Evolutionary conservation across 2,329 filamentous ascomycete genomes (phyloP), one percentile per base, ranked within the genome.

Genomic region (Hypoxylon sp.): DNA sequence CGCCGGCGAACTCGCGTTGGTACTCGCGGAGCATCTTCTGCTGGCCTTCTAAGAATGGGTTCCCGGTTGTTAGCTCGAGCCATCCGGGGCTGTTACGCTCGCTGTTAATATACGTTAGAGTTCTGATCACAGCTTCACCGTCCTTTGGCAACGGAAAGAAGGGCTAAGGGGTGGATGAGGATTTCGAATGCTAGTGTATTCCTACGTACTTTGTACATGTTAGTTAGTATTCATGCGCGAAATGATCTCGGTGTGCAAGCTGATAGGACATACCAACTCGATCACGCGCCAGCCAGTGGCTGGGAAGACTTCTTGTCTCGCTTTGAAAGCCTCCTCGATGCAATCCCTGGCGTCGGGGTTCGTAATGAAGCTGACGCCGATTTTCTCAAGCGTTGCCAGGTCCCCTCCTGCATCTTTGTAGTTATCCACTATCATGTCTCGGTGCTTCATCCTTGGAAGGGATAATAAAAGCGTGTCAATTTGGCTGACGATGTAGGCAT

Each of bases 351-450:
- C 53, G 0, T 14, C 22, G 1, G 3, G 0, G 18, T 65, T 59
- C 2, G 24, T 50, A n/a, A 67, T 55, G 7, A 52, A 61, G 30
- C 26, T 38, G 20, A 54, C n/a, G 1, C 48, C 48, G 11, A 68
- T 48, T 6, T 24, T 51, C 16, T 14, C 8, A 11, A 65, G 46
- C 6, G 33, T 24, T 2, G 24, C 38, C 2, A 65, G 18, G 9
- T 59, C 22, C 8, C 45, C 52, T 18, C 61, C 61, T 1, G 57
- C 57, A 2, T 18, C 32, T 16, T 16, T 65, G 28, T 45, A 62
- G 53, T 68, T 68, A n/a, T 61, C 65, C 24, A 68, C 52, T 8
- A 68, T 59, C 8, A 68, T 56, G 32, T 68, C 61, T 11, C 61
- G 44, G 18, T 68, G 57, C 30, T 65, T 68, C 56, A 64, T 64